Base-by-base conservation (phyloP, 371 early-diverging fungal species). In the Mucor saturninus region DNA sequence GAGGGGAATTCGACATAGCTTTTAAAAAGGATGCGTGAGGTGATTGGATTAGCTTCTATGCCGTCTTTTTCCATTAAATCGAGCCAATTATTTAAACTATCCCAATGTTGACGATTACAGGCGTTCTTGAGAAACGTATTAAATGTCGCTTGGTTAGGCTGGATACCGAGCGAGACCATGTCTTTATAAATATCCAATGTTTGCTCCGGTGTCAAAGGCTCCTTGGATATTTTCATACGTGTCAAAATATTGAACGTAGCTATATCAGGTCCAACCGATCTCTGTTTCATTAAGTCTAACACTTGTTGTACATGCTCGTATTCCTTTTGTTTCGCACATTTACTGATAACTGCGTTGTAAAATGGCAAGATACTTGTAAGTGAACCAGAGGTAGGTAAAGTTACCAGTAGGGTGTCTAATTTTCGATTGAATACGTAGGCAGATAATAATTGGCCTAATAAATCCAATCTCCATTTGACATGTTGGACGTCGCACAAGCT, bases 111-210 rank as follows among this genome's bases (percentile, higher is more conserved):
- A 13, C 51, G 48, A 8, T 58, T 52, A 13, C 63, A 55, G 0
- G 69, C 61, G 42, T 77, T 54, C 13, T 62, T 69, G 28, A 81
- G 58, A 32, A 81, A 73, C 2, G 68, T 78, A 45, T 81, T 74
- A 52, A 65, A 76, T 4, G 81, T 81, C 6, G 67, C 75, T 14
- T 52, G 56, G 1, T 69, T 76, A 1, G 81, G 79, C n/a, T 49
- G 8, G 4, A 76, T 42, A 0, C 59, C 49, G 9, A 46, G 39
- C 7, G 35, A 9, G 7, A 72, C 29, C 66, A 80, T 62, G 0
- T 59, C 48, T 0, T 73, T 40, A 35, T 69, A 74, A 5, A 70
- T n/a, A 0, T 46, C 21, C 0, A 46, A 39, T 2, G 15, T 42
- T 30, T 50, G 31, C 21, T 50, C 50, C 1, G 50, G 31, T 8